Base-by-base conservation (phyloP, 441 rosid species). In the Erysimum cheiri region DNA sequence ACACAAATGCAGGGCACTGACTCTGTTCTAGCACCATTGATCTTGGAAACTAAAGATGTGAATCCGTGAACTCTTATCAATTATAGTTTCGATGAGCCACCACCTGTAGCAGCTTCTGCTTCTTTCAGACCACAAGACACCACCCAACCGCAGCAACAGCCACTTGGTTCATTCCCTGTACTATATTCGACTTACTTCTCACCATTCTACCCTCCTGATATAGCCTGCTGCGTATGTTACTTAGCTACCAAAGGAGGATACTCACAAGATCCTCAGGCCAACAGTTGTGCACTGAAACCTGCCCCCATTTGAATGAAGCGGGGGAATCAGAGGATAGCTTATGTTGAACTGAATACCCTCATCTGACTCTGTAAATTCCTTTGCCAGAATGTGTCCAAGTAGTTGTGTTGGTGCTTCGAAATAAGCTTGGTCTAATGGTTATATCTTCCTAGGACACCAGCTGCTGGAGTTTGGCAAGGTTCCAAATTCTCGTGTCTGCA, bases 31-130 rank as follows among this genome's bases (percentile, higher is more conserved):
- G 74, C 72, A 49, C 80, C 89, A 53, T 83, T 82, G 67, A 68
- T 87, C 12, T 4, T 82, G 72, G 90, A 87, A 37, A 43, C 49
- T 11, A 95, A 88, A 78, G 95, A 80, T 83, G 87, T 31, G 90
- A 87, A 46, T 90, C 98, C 32, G 89, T 88, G 96, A 91, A 92
- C 64, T 89, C 98, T n/a, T n/a, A 81, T 86, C 72, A 85, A 85
- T 80, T 85, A 92, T 19, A 84, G 85, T 17, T 81, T 73, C 1
- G 86, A 81, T 32, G 75, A 71, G 59, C 88, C 80, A 1, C 46
- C 55, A 40, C 24, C 37, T 49, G 13, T 49, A 3, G 13, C 36
- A n/a, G 53, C 53, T 40, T 39, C 52, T 50, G 31, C 11, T 17
- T 70, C 68, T 40, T 70, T 14, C 35, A 39, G 15, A n/a, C 36